Percentiles rank a stretch among this genome's conserved stretches.
These are phyloP conservation scores for Penicillium sp. DNA, from an alignment of 2,329 filamentous ascomycete genomes.

Conservation along the genomic window DNA sequence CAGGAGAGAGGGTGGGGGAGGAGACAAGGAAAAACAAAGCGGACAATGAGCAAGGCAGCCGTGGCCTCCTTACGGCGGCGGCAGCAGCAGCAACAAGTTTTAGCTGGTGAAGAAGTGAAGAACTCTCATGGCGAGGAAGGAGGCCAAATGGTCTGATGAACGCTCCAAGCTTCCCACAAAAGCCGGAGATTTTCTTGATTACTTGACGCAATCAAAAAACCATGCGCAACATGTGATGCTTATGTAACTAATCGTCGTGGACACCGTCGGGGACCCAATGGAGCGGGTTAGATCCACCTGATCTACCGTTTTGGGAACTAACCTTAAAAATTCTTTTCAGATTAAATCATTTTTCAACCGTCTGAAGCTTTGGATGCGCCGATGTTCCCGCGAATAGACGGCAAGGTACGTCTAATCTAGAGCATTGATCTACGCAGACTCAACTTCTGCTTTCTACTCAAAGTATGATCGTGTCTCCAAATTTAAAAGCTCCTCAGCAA, in stretches of 20 bases:
- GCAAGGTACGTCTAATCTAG: no score
- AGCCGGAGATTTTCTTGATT: background rate
- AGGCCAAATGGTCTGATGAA: background rate
- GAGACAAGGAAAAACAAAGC: background rate
- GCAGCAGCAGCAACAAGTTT: background rate
- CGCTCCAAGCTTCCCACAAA: background rate
- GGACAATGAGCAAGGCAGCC: background rate
- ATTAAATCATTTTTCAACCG: no score
- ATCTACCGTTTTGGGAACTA: background rate
- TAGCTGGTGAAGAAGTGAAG: background rate
- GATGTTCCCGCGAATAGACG: no score
- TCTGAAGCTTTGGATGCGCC: no score
- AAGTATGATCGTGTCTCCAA: no score
- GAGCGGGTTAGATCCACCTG: background rate
- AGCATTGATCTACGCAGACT: no score
- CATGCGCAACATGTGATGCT: conserved; percentile 10
- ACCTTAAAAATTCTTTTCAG: background rate
- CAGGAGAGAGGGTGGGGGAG: conserved; percentile 2
- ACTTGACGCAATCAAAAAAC: conserved; percentile 1
- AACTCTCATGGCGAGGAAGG: conserved; percentile 3
- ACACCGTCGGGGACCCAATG: no score
- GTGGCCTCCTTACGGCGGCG: background rate
- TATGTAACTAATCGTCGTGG: conserved; percentile 2
- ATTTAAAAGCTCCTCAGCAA: no score
- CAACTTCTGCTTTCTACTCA: no score